Conservation (phyloP, 352 stramenopile genomes). For the Globisporangium irregulare region DNA sequence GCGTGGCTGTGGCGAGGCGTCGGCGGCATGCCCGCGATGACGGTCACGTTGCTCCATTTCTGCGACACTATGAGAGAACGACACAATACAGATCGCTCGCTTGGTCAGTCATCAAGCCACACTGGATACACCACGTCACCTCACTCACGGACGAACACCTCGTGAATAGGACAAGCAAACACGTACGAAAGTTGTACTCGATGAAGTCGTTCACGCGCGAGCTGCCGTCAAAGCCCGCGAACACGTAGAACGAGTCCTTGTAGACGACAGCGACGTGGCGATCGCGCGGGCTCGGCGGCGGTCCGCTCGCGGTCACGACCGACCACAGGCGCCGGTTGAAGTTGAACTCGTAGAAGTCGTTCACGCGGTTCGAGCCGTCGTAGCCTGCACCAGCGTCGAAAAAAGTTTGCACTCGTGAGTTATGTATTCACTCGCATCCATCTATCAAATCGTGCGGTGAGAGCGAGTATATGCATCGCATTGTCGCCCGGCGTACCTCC, state of each 20-base stretch:
- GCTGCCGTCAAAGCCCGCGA: slow-evolving; percentile 92
- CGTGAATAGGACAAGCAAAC: background rate
- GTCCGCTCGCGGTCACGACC: slow-evolving; percentile 59
- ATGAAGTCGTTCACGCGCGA: slow-evolving; percentile 94
- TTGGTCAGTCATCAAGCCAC: background rate
- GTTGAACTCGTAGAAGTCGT: slow-evolving; percentile 94
- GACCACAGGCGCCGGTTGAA: slow-evolving; percentile 84
- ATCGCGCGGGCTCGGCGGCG: slow-evolving; percentile 88
- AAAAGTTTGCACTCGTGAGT: background rate
- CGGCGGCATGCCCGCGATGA: slow-evolving; percentile 81
- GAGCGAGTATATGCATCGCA: background rate
- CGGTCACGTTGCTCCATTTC: slow-evolving; percentile 70
- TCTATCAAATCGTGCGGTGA: background rate
- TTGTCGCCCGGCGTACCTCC: slow-evolving; percentile 39
- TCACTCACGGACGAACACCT: background rate
- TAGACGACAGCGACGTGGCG: slow-evolving; percentile 93
- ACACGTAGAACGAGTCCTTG: slow-evolving; percentile 93
- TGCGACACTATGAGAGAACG: slow-evolving; percentile 52
- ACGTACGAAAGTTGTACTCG: slow-evolving; percentile 92
- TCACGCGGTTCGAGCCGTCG: slow-evolving; percentile 90
- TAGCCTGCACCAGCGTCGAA: slow-evolving; percentile 58
- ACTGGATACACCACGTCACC: background rate
- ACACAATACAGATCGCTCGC: background rate
- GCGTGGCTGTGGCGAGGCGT: slow-evolving; percentile 95
- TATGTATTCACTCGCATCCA: background rate